Conservation (phyloP, 1,284 basidiomycete genomes). For the Trichosporon coremiiforme region DNA sequence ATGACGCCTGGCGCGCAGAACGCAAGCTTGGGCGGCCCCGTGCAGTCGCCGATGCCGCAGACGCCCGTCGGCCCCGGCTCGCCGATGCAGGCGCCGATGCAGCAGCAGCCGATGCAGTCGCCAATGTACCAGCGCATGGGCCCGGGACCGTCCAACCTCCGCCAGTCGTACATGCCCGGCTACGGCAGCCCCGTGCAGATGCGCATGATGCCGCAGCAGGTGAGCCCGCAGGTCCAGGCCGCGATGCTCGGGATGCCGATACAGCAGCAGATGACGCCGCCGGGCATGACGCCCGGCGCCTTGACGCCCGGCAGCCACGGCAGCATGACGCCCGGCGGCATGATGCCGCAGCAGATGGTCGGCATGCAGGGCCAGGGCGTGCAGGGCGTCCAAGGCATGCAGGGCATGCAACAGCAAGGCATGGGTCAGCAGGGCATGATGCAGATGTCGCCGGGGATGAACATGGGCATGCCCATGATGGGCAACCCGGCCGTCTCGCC, state of each 20-base stretch:
- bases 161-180: constrained; percentile 23
- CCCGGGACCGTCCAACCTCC: constrained; percentile 27
- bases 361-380: too few relatives aligned
- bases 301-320: background rate
- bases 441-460: constrained; percentile 4
- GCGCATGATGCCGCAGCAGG: constrained; percentile 21
- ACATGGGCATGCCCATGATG: constrained; percentile 16
- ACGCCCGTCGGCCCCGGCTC: constrained; percentile 7
- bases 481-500: constrained; percentile 1
- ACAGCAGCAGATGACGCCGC: constrained; percentile 13
- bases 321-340: constrained; percentile 16
- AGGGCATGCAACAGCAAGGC: background rate
- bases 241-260: constrained; percentile 19
- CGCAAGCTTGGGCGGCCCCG: background rate
- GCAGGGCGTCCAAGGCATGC: background rate
- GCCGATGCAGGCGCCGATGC: constrained; percentile 12
- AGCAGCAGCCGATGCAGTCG: constrained; percentile 7
- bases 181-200: constrained; percentile 16
- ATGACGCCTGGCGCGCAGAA: constrained; percentile 11
- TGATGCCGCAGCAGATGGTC: constrained; percentile 11
- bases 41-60: constrained; percentile 12
- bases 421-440: background rate
- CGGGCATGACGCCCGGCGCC: constrained; percentile 9
- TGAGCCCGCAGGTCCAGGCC: constrained; percentile 12
- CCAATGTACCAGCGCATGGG: constrained; percentile 4